Evolutionary conservation across 768 basidiomycete species (phyloP), one percentile per base, ranked within the genome.

Genomic region (Amanita muscaria): DNA sequence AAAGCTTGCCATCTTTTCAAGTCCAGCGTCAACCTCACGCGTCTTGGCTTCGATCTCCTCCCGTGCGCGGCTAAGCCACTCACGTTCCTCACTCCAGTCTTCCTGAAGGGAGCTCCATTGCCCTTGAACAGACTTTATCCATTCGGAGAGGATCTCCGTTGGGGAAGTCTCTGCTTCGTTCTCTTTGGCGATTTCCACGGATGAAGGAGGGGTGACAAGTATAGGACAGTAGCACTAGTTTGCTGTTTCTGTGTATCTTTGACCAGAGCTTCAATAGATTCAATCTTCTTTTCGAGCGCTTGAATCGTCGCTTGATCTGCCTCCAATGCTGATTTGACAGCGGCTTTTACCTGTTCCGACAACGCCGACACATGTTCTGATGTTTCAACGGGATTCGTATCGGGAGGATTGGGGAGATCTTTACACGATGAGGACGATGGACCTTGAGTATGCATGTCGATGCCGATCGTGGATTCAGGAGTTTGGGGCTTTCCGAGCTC

Each of bases 21-120:
- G 1, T 72, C 72, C 90, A 11, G 66, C 61, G 51, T 82, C 79
- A n/a, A 80, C 64, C 8, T 60, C 59, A 10, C 70, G 66, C 42
- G 75, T 65, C 44, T 77, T 72, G 5, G 47, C 63, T 61, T 93
- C 92, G 83, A 86, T 92, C 52, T 92, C 88, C 32, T 86, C 80
- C 38, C 82, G 71, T 10, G 88, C 88, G 15, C 72, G 67, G 31
- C 71, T 68, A 9, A 96, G 69, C 15, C 88, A 70, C 49, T 83
- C 83, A 3, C 90, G 71, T 61, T 96, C 92, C 29, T 75, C 70
- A 16, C 67, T 63, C 9, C 90, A 96, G 43, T 86, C 84, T 51
- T 88, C 82, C 53, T 82, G 77, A 25, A 92, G 80, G 22, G 62
- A 65, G 27, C 67, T 74, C 88, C 88, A 92, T 39, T n/a, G n/a